These are phyloP conservation scores for Xylaria cubensis DNA, from an alignment of 495 filamentous ascomycete genomes.

Conservation along the genomic window DNA sequence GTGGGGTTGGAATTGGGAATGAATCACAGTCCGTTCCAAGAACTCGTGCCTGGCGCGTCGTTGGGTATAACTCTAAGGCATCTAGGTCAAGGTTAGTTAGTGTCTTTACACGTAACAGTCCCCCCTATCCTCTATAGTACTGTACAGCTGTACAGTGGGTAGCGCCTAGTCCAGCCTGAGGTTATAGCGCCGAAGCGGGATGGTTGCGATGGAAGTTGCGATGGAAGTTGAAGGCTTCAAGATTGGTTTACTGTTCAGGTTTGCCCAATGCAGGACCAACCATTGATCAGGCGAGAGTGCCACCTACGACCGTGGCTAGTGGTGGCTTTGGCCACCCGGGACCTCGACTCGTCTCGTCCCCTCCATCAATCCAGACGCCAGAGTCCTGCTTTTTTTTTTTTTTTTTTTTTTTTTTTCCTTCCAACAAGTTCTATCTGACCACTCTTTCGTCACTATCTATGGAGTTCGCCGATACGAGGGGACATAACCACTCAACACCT, in stretches of 20 bases:
- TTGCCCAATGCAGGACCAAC: not conserved
- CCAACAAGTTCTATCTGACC: not conserved
- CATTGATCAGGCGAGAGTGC: not conserved
- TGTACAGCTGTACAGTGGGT: slow-evolving; percentile 13
- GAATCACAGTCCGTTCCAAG: not conserved
- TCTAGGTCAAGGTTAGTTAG: slow-evolving; percentile 10
- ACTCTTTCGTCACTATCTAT: slow-evolving; percentile 10
- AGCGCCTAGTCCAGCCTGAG: not conserved
- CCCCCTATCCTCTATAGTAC: not conserved
- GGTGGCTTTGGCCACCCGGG: slow-evolving; percentile 18
- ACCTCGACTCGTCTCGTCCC: not conserved
- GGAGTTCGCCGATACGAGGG: slow-evolving; percentile 18
- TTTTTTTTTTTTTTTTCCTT: not conserved
- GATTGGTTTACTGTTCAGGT: not conserved
- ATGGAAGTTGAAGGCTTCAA: not conserved
- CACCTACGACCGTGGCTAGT: slow-evolving; percentile 25
- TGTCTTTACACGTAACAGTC: slow-evolving; percentile 10
- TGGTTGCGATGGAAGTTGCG: not conserved
- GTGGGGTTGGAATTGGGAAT: slow-evolving; percentile 9
- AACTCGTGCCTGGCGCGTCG: too few relatives aligned
- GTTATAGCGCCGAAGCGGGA: slow-evolving; percentile 1
- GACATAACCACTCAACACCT: slow-evolving; percentile 2
- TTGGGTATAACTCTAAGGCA: not conserved
- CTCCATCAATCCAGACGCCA: not conserved
- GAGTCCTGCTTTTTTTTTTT: not conserved